Evolutionary conservation across 352 stramenopile species (phyloP).

Genomic region (Phytophthora idaei): DNA sequence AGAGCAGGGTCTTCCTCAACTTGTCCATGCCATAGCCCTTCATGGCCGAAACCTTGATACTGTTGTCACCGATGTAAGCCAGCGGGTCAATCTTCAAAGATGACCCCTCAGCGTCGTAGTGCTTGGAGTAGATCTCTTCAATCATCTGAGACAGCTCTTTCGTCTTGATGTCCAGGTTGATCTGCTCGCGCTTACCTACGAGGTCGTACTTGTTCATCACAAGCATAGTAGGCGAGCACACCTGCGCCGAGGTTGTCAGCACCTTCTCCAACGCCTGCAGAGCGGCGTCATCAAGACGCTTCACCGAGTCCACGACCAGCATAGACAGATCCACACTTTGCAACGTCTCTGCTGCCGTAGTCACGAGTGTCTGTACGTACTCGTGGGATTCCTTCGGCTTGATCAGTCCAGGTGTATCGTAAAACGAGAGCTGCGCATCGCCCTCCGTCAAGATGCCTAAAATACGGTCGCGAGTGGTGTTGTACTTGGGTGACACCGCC

Average conservation of each 20-base stretch:
- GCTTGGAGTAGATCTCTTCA: slow-evolving; percentile 70
- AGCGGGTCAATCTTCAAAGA: slow-evolving; percentile 67
- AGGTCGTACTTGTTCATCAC: slow-evolving; percentile 90
- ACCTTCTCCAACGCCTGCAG: slow-evolving; percentile 82
- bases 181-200: slow-evolving; percentile 54
- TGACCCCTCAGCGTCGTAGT: slow-evolving; percentile 62
- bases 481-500: slow-evolving; percentile 89
- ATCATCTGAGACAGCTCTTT: slow-evolving; percentile 86
- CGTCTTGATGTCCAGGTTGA: slow-evolving; percentile 68
- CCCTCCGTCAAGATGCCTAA: slow-evolving; percentile 81
- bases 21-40: slow-evolving; percentile 73
- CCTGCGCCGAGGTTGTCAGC: slow-evolving; percentile 75
- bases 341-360: slow-evolving; percentile 76
- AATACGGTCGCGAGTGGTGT: slow-evolving; percentile 82
- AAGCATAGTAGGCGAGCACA: slow-evolving; percentile 80
- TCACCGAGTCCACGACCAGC: slow-evolving; percentile 85
- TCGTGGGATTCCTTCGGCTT: slow-evolving; percentile 88
- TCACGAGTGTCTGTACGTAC: slow-evolving; percentile 83
- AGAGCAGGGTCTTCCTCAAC: slow-evolving; percentile 70
- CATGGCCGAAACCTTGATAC: slow-evolving; percentile 78
- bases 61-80: slow-evolving; percentile 74
- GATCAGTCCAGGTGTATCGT: slow-evolving; percentile 87
- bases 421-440: slow-evolving; percentile 82
- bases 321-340: slow-evolving; percentile 87
- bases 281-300: slow-evolving; percentile 80